A percentile compares a stretch with the other conserved stretches of the same genome.
phyloP scores from a whole-genome alignment of 2,329 filamentous ascomycete species.

The Pseudopyrenochaeta lycopersici region DNA sequence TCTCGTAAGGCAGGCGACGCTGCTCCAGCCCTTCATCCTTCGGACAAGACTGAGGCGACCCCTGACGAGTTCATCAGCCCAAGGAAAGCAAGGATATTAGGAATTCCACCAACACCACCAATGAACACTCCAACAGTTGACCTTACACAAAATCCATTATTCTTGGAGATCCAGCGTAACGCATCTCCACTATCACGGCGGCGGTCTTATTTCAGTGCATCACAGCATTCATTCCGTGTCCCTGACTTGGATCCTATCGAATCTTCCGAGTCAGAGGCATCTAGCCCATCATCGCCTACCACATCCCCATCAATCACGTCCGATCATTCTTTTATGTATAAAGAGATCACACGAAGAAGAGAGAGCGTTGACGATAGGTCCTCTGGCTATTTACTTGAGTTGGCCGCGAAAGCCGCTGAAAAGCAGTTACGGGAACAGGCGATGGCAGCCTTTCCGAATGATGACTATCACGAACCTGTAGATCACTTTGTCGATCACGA shows the following conservation, averaged over 20 bases:
- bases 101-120: slow-evolving; percentile 56
- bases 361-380: slow-evolving; percentile 80
- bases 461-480: slow-evolving; percentile 73
- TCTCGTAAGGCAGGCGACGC: slow-evolving; percentile 73
- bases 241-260: slow-evolving; percentile 69
- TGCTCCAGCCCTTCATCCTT: slow-evolving; percentile 68
- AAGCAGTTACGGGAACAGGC: slow-evolving; percentile 81
- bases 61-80: slow-evolving; percentile 54
- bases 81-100: slow-evolving; percentile 55
- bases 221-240: slow-evolving; percentile 66
- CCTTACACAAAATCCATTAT: slow-evolving; percentile 42
- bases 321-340: slow-evolving; percentile 60
- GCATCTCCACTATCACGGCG: slow-evolving; percentile 40
- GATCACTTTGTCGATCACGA: slow-evolving; percentile 76
- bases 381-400: slow-evolving; percentile 77
- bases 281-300: slow-evolving; percentile 56
- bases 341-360: slow-evolving; percentile 63
- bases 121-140: slow-evolving; percentile 46
- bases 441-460: slow-evolving; percentile 78
- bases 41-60: slow-evolving; percentile 77
- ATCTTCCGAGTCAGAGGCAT: slow-evolving; percentile 66
- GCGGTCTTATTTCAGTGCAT: slow-evolving; percentile 48
- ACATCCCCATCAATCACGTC: slow-evolving; percentile 57
- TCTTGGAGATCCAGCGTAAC: slow-evolving; percentile 47
- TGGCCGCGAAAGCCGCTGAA: slow-evolving; percentile 82